These are phyloP conservation scores for Boletales sp. DNA, from an alignment of 768 basidiomycete species.

Conservation along the genomic window DNA sequence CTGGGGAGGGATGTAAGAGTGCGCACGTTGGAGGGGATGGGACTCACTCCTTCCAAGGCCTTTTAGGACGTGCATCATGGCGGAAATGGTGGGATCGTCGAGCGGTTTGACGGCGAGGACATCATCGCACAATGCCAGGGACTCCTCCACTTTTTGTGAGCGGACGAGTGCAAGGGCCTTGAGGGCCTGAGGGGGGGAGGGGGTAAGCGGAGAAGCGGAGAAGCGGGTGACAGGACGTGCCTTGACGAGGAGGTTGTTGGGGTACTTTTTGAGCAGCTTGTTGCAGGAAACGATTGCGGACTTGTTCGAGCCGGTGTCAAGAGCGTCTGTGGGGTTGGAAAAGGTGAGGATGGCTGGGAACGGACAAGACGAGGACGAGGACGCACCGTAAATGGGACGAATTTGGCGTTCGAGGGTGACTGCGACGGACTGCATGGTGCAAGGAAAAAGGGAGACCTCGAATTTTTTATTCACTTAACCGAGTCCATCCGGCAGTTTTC, in stretches of 20 bases:
- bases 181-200: slow-evolving; percentile 50
- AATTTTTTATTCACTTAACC: slow-evolving; percentile 26
- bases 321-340: slow-evolving; percentile 54
- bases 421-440: slow-evolving; percentile 41
- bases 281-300: slow-evolving; percentile 82
- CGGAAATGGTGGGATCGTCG: slow-evolving; percentile 68
- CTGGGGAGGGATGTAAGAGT: slow-evolving; percentile 29
- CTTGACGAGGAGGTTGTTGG: slow-evolving; percentile 69
- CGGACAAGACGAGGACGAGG: not conserved
- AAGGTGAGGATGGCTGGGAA: not conserved
- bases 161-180: slow-evolving; percentile 84
- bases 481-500: slow-evolving; percentile 25
- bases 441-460: slow-evolving; percentile 6
- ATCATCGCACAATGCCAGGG: slow-evolving; percentile 74
- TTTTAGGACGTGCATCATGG: slow-evolving; percentile 81
- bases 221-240: slow-evolving; percentile 30
- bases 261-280: slow-evolving; percentile 84
- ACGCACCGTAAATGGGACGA: slow-evolving; percentile 78
- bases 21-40: not conserved
- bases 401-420: slow-evolving; percentile 76
- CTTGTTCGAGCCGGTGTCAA: slow-evolving; percentile 85
- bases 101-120: slow-evolving; percentile 69
- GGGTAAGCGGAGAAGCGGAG: slow-evolving; percentile 1
- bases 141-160: slow-evolving; percentile 82
- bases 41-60: slow-evolving; percentile 65